Evolutionary conservation across 441 rosid species (phyloP), one percentile per base, ranked within the genome.

Genomic region (Dalechampia spathulata): DNA sequence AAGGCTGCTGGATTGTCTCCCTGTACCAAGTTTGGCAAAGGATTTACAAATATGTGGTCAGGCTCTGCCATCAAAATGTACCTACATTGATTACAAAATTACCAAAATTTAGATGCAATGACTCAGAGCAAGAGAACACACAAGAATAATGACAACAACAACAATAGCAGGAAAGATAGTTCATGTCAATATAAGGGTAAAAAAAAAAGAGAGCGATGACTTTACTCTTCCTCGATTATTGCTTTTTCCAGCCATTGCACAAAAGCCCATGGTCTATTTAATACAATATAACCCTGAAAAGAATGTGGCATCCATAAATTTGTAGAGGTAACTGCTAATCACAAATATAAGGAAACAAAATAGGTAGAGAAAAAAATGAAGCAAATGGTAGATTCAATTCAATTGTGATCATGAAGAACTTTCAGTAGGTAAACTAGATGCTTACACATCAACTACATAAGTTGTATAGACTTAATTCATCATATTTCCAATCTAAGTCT

Each of bases 51-150:
- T 65, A 86, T 38, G 66, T 83, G 95, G 69, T 86, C 95, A 7
- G 95, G 91, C 72, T 86, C 95, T 5, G 91, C 95, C 95, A 86
- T 86, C 40, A 83, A 74, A 69, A 86, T 65, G 65, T 80, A 83
- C 36, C 95, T 86, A 81, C 73, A 69, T 61, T 52, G 57, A 40
- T 68, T 55, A 55, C 21, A 59, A 58, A 59, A 61, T 37, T 55
- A 21, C 49, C 7, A 38, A 44, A 38, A 55, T 58, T 74, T 61
- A 71, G 67, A 69, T 1, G 36, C 38, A 41, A 44, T 22, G 16
- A 21, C 30, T 5, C 45, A 41, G 11, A 49, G 23, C 7, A 30
- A 4, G 46, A 38, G 47, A 25, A 32, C 30, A 30, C 12, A 36
- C 6, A 27, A 38, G 23, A 21, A 37, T n/a, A n/a, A n/a, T n/a